Conservation (phyloP, 306 rosid genomes). For the Spatholobus suberectus region DNA sequence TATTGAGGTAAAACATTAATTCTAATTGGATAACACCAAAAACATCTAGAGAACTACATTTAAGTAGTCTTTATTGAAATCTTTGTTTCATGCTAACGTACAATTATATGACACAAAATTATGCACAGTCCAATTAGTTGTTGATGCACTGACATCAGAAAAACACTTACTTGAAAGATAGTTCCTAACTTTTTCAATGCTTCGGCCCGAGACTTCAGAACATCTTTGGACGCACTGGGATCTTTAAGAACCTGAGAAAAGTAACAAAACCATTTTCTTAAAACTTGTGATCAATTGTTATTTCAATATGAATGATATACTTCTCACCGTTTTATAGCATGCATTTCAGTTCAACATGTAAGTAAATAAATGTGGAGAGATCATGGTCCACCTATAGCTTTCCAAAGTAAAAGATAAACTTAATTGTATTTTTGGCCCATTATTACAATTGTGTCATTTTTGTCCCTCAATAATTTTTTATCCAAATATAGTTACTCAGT, state of each 20-base stretch:
- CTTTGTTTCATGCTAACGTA: slow-evolving; percentile 5
- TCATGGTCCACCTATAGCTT: not conserved
- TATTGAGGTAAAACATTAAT: too few relatives aligned
- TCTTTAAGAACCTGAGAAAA: slow-evolving; percentile 81
- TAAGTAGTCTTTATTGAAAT: not conserved
- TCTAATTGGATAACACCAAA: too few relatives aligned
- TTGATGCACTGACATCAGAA: slow-evolving; percentile 22
- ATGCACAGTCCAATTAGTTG: not conserved
- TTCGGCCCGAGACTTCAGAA: slow-evolving; percentile 66
- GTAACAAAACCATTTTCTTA: slow-evolving; percentile 14
- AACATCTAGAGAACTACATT: too few relatives aligned
- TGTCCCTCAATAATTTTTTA: not conserved
- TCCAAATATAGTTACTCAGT: not conserved
- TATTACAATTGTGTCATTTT: not conserved
- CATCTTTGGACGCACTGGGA: slow-evolving; percentile 74
- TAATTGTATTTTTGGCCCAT: not conserved
- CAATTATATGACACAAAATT: not conserved
- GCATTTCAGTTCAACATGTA: not conserved
- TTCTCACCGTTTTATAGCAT: too few relatives aligned
- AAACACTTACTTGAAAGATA: slow-evolving; percentile 77
- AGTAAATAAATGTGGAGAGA: not conserved
- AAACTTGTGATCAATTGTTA: too few relatives aligned
- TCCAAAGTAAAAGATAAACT: not conserved
- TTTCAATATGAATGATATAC: too few relatives aligned
- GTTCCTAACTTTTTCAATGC: slow-evolving; percentile 83